Evolutionary conservation across 1,139 yeast species (phyloP).

Genomic region (Hyphopichia buzzinii): DNA sequence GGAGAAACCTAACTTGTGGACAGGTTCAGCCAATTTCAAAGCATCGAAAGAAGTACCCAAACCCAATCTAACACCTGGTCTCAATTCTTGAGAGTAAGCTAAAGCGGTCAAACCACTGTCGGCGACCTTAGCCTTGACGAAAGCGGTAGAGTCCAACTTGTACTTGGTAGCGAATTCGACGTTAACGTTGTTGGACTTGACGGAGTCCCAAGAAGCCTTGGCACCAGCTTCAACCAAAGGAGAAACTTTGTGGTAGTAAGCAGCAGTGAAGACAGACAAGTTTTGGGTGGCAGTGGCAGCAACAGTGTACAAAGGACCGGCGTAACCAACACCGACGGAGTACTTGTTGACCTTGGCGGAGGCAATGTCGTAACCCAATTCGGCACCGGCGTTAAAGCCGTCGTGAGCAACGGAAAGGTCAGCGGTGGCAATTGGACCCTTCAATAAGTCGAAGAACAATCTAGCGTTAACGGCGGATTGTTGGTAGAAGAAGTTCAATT

Average conservation of each 20-base stretch:
- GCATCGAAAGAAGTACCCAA: constrained; percentile 98
- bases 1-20: constrained; percentile 96
- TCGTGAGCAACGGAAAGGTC: constrained; percentile 94
- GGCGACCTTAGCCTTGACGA: constrained; percentile 95
- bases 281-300: constrained; percentile 88
- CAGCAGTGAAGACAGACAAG: constrained; percentile 89
- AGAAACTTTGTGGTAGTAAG: constrained; percentile 95
- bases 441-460: constrained; percentile 90
- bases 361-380: constrained; percentile 92
- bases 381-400: constrained; percentile 96
- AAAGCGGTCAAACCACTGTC: constrained; percentile 95
- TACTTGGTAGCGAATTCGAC: constrained; percentile 97
- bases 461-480: constrained; percentile 94
- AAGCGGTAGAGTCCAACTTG: constrained; percentile 80
- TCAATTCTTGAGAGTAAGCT: constrained; percentile 90
- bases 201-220: constrained; percentile 93
- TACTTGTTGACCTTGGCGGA: constrained; percentile 91
- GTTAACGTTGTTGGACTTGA: constrained; percentile 62
- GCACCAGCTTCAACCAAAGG: constrained; percentile 96
- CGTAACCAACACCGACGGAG: constrained; percentile 92
- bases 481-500: constrained; percentile 86
- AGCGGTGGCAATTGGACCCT: constrained; percentile 95
- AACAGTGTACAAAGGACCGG: constrained; percentile 82
- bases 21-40: constrained; percentile 92
- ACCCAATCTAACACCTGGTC: constrained; percentile 97